Conservation (phyloP, 2,329 filamentous ascomycete species). For the Lasiodiplodia theobromae region DNA sequence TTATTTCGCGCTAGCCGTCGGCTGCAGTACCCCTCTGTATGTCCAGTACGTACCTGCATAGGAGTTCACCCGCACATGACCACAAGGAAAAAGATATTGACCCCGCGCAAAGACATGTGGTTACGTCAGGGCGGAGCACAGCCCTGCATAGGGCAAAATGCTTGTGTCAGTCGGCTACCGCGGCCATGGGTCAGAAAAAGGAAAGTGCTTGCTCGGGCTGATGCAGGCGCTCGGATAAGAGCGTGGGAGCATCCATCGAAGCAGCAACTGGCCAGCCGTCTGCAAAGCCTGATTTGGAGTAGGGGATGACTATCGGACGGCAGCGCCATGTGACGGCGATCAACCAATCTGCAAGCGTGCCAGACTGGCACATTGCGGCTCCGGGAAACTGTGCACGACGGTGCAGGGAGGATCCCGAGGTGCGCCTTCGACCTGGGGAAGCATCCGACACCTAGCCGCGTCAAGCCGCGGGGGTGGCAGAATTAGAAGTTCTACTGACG, state of each 20-base stretch:
- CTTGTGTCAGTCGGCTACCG: conserved; percentile 7
- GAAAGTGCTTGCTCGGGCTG: conserved; percentile 11
- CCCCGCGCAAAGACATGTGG: no score
- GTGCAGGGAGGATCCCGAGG: neutral
- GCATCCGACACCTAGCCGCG: neutral
- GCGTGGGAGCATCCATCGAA: neutral
- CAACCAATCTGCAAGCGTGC: neutral
- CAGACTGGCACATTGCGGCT: neutral
- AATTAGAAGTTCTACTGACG: neutral
- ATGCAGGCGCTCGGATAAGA: neutral
- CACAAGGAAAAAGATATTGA: no score
- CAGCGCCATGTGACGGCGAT: neutral
- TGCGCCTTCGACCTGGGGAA: neutral
- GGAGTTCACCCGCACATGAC: no score
- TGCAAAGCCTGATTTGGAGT: neutral
- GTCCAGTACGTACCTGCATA: no score
- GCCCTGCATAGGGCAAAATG: conserved; percentile 16
- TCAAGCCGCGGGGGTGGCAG: neutral
- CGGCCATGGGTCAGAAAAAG: conserved; percentile 5
- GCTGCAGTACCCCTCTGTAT: no score
- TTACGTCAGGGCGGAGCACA: neutral
- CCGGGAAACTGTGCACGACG: neutral
- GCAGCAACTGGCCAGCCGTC: neutral
- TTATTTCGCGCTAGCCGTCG: no score
- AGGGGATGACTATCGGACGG: neutral